Evolutionary conservation across 257 asterid species (phyloP).

Genomic region (Primulina eburnea): DNA sequence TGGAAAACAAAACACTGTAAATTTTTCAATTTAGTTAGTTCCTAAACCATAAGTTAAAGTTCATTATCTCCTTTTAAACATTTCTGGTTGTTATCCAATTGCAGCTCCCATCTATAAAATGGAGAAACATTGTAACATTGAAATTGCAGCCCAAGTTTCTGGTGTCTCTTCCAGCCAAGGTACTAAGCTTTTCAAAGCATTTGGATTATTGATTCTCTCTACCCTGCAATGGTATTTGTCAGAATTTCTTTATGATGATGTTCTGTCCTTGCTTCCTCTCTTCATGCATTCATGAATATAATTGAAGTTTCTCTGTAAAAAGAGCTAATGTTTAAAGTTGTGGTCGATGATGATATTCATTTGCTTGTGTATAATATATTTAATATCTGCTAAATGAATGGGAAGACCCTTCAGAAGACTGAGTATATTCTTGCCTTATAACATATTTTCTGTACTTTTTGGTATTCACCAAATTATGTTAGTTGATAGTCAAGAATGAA

Average conservation of each 20-base stretch:
- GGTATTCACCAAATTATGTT: neutral
- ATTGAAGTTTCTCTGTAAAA: neutral
- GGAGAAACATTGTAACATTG: constrained; percentile 97
- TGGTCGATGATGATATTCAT: neutral
- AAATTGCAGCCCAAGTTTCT: constrained; percentile 89
- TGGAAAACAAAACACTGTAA: constrained; percentile 94
- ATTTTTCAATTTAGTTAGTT: constrained; percentile 3
- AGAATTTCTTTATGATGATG: neutral
- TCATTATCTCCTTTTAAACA: constrained; percentile 26
- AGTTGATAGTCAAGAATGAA: neutral
- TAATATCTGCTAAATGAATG: neutral
- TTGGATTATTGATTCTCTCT: constrained; percentile 19
- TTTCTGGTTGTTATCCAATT: constrained; percentile 29
- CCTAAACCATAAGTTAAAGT: constrained; percentile 18
- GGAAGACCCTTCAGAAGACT: neutral
- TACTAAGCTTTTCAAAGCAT: constrained; percentile 30
- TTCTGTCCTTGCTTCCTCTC: constrained; percentile 2
- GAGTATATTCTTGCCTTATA: neutral
- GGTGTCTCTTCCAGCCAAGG: constrained; percentile 71
- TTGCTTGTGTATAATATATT: neutral
- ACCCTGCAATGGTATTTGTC: constrained; percentile 9
- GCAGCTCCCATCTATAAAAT: constrained; percentile 92
- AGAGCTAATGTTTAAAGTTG: neutral
- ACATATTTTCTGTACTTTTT: neutral
- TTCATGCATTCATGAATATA: constrained; percentile 14